Evolutionary conservation across 768 basidiomycete genomes (phyloP).

Genomic region (Tylopilus vinaceipallidus): DNA sequence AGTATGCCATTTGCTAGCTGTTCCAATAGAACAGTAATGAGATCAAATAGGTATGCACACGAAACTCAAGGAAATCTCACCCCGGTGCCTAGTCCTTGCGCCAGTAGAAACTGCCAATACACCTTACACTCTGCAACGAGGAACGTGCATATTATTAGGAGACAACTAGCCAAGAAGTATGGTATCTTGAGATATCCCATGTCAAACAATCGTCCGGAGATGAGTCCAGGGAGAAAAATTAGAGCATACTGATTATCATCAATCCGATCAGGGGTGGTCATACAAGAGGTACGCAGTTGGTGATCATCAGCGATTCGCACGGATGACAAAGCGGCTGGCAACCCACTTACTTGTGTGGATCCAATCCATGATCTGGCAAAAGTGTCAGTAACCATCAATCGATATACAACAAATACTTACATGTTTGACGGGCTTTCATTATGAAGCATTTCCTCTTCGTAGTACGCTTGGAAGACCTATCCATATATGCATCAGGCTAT

Average conservation of each 20-base stretch:
- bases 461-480: slow-evolving; percentile 74
- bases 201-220: slow-evolving; percentile 72
- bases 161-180: slow-evolving; percentile 43
- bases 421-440: slow-evolving; percentile 58
- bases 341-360: slow-evolving; percentile 55
- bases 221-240: slow-evolving; percentile 57
- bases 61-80: slow-evolving; percentile 36
- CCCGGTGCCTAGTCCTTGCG: slow-evolving; percentile 67
- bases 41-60: background rate
- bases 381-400: background rate
- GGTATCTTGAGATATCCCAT: slow-evolving; percentile 62
- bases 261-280: too few relatives aligned
- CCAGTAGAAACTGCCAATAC: slow-evolving; percentile 75
- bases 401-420: slow-evolving; percentile 33
- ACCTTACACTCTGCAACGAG: slow-evolving; percentile 65
- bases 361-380: slow-evolving; percentile 72
- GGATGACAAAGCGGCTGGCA: background rate
- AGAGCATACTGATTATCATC: slow-evolving; percentile 50
- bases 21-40: background rate
- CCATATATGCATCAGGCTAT: background rate
- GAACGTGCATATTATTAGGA: slow-evolving; percentile 56
- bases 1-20: slow-evolving; percentile 51
- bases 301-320: background rate
- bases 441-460: slow-evolving; percentile 51
- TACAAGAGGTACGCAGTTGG: too few relatives aligned